Conservation (phyloP, 352 stramenopile species). For the Bremia lactucae region DNA sequence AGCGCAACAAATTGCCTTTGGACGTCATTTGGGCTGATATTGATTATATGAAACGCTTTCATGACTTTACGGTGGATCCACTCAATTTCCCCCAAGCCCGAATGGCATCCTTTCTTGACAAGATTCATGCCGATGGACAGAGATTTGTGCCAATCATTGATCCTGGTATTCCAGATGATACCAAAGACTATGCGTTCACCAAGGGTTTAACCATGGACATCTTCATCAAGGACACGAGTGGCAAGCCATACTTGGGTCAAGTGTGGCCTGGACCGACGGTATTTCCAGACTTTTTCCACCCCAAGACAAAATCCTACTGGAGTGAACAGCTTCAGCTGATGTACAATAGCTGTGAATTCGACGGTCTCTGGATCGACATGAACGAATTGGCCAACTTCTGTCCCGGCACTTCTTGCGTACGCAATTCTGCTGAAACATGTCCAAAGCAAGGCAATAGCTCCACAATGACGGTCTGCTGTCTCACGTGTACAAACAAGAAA, state of each 20-base stretch:
- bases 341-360: slow-evolving; percentile 39
- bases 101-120: slow-evolving; percentile 25
- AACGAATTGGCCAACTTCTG: slow-evolving; percentile 82
- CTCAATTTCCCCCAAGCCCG: slow-evolving; percentile 30
- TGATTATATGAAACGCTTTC: slow-evolving; percentile 45
- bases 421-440: slow-evolving; percentile 23
- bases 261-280: slow-evolving; percentile 75
- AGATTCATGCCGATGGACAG: slow-evolving; percentile 43
- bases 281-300: slow-evolving; percentile 80
- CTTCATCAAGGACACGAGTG: slow-evolving; percentile 65
- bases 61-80: slow-evolving; percentile 59
- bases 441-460: slow-evolving; percentile 22
- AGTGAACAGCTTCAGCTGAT: slow-evolving; percentile 42
- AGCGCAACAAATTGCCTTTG: slow-evolving; percentile 28
- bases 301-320: slow-evolving; percentile 54
- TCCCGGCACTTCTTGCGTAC: slow-evolving; percentile 28
- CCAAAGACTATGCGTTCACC: slow-evolving; percentile 38
- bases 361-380: slow-evolving; percentile 85
- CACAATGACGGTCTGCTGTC: slow-evolving; percentile 35
- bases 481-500: slow-evolving; percentile 25
- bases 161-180: slow-evolving; percentile 58
- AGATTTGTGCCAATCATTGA: slow-evolving; percentile 79
- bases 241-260: slow-evolving; percentile 54
- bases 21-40: slow-evolving; percentile 59
- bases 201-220: slow-evolving; percentile 48